Evolutionary conservation across 495 filamentous ascomycete species (phyloP), one percentile per base, ranked within the genome.

Genomic region (Geopyxis carbonaria): DNA sequence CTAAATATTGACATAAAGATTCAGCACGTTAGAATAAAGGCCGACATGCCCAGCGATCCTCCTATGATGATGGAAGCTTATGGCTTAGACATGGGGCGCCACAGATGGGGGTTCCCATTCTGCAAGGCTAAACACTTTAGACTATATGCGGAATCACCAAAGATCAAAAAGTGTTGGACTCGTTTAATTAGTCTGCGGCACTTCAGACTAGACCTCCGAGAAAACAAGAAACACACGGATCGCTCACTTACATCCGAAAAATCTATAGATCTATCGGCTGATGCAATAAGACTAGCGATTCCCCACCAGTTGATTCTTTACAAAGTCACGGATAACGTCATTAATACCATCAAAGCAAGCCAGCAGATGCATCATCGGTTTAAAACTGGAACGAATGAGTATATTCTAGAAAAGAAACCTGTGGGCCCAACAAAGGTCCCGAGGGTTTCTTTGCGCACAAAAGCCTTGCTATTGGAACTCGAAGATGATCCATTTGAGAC

Each of bases 401-500:
- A 93, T 56, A 72, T 86, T 5, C 68, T 89, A 6, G 73, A 77
- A 2, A 87, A 87, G 59, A 63, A 66, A 14, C 80, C 89, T 0
- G 80, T 93, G 57, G 74, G 66, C 5, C 82, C 91, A 1, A 94
- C 85, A 54, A 68, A 70, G 29, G 71, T 95, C 3, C 91, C 89
- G 5, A 82, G 76, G 50, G 60, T 95, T 9, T 83, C 83, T 0
- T 33, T 99, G 1, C 72, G 83, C 31, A 78, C 75, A 34, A 84
- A 78, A 54, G 79, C 75, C 0, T 57, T 95, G 7, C 60, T 93
- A 16, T 82, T 95, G 42, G 83, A 93, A 44, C 62, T 99, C 33
- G 89, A 99, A 58, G 89, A 99, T 57, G 84, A 89, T 36, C 76
- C 81, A 1, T 99, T 99, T 52, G 89, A 99, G 55, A 94, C 86